Evolutionary conservation across 768 basidiomycete species (phyloP), one percentile per base, ranked within the genome.

Genomic region (Termitomyces titanicus): DNA sequence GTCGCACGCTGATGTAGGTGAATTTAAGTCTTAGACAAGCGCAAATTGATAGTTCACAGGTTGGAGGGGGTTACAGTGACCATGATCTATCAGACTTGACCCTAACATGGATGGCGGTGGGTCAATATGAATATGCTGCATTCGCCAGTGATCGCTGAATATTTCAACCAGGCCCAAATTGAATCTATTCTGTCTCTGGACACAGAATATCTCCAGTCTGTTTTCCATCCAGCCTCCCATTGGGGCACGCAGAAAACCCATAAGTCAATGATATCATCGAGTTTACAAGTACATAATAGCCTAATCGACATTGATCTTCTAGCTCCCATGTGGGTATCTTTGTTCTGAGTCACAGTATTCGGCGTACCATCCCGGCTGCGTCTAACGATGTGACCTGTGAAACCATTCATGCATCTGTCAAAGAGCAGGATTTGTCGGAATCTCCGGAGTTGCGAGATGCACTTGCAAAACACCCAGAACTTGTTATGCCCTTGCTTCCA

Each of bases 51-150:
- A 4, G 10, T 37, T 38, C 24, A 47, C 57, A 89, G 88, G 78
- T 86, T 44, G 87, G 87, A 15, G 88, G 88, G 25, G 88, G 88
- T 37, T 89, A 82, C 67, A 64, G 74, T 27, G 73, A 81, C 42
- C 88, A 88, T 64, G 88, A 90, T 61, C 66, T 90, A 27, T 77
- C 88, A 0, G 85, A 88, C 62, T 42, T 89, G 24, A 77, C 83
- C 13, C 70, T 90, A 47, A 68, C 70, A 40, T 86, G 85, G 85
- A 85, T 87, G 82, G 75, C 74, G 51, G 84, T 85, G 61, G 34
- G 79, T 74, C 11, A 13, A 27, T 35, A 33, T 11, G 9, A 29
- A 22, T 3, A 12, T 25, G 11, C 25, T 25, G 8, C 27, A 37
- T 31, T 33, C 18, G 13, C 18, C 33, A 11, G 8, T 34, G 10